Evolutionary conservation across 2,329 filamentous ascomycete species (phyloP).

Genomic region (Phaeoacremonium minimum): DNA sequence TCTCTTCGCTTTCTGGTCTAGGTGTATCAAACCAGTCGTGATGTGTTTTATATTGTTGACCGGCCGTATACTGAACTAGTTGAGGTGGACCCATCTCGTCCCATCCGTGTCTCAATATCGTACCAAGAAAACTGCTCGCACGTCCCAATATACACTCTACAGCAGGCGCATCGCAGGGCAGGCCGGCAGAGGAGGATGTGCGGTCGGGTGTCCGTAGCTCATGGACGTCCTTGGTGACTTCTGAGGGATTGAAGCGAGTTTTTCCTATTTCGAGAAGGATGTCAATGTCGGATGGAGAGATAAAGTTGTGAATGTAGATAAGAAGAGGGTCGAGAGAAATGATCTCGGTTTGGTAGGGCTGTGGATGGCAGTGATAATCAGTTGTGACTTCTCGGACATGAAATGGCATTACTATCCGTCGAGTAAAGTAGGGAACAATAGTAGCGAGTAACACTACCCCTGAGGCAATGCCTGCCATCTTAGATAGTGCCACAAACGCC

Average conservation of each 20-base stretch:
- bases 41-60: conserved; percentile 30
- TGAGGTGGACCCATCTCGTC: conserved; percentile 32
- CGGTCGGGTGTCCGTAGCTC: conserved; percentile 21
- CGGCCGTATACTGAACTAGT: conserved; percentile 29
- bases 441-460: no score
- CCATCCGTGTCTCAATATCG: conserved; percentile 19
- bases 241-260: conserved; percentile 24
- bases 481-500: no score
- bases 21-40: conserved; percentile 28
- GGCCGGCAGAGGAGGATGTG: conserved; percentile 27
- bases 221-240: conserved; percentile 22
- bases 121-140: conserved; percentile 26
- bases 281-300: conserved; percentile 21
- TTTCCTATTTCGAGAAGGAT: conserved; percentile 23
- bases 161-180: conserved; percentile 20
- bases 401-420: no score
- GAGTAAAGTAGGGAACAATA: no score
- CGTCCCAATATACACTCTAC: conserved; percentile 28
- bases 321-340: conserved; percentile 32
- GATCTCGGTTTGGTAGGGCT: conserved; percentile 28
- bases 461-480: no score
- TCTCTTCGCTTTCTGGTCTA: conserved; percentile 12
- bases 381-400: no score
- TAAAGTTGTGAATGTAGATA: conserved; percentile 32
- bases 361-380: conserved; percentile 18